Evolutionary conservation across 2,329 filamentous ascomycete genomes (phyloP).

Genomic region (Penicillium fuscoglaucum): DNA sequence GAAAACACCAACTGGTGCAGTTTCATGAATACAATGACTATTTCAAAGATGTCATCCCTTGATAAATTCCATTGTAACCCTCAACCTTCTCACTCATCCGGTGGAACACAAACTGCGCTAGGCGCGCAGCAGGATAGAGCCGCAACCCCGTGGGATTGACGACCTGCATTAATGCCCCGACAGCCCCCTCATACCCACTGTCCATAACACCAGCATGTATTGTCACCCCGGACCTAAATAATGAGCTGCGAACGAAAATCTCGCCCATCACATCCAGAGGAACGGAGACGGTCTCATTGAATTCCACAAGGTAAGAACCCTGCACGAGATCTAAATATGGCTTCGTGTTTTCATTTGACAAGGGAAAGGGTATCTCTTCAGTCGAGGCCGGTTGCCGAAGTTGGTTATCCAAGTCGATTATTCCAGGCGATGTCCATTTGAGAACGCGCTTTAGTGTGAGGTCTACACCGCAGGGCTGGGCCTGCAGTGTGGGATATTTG

Average conservation of each 20-base stretch:
- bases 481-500: conserved; percentile 20
- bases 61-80: conserved; percentile 44
- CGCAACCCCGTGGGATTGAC: conserved; percentile 38
- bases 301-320: conserved; percentile 37
- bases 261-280: conserved; percentile 44
- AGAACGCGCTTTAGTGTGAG: conserved; percentile 30
- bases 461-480: conserved; percentile 37
- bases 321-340: conserved; percentile 22
- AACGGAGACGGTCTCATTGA: conserved; percentile 45
- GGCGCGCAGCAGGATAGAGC: conserved; percentile 36
- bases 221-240: conserved; percentile 43
- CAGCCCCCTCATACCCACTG: conserved; percentile 44
- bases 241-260: conserved; percentile 41
- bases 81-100: conserved; percentile 39
- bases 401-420: conserved; percentile 34
- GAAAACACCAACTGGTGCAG: no score
- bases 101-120: conserved; percentile 46
- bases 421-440: conserved; percentile 31
- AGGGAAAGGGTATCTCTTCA: conserved; percentile 16
- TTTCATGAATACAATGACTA: no score
- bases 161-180: conserved; percentile 43
- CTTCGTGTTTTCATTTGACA: neutral
- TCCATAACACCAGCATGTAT: conserved; percentile 46
- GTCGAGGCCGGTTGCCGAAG: conserved; percentile 28
- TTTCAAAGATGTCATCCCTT: conserved; percentile 16